These are phyloP conservation scores for Saccharomyces mikatae DNA, from an alignment of 805 yeast species.

Conservation along the genomic window DNA sequence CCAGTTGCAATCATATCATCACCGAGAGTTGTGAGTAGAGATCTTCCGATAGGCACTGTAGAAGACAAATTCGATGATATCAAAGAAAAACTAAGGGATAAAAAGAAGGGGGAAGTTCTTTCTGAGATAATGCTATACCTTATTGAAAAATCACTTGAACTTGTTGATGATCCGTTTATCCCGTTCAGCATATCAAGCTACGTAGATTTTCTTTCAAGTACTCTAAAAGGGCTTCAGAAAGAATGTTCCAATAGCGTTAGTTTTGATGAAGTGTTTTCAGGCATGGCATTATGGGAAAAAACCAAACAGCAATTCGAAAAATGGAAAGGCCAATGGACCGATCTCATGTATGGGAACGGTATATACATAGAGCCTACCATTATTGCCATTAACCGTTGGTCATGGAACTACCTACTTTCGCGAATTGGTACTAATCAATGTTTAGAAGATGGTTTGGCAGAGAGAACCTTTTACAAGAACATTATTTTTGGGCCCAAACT, in stretches of 20 bases:
- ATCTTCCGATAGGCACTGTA: constrained; percentile 59
- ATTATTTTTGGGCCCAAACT: constrained; percentile 61
- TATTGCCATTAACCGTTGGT: constrained; percentile 64
- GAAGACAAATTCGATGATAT: constrained; percentile 57
- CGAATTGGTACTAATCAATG: constrained; percentile 48
- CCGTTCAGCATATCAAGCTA: constrained; percentile 54
- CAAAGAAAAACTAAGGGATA: constrained; percentile 31
- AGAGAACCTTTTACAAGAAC: constrained; percentile 61
- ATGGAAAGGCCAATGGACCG: constrained; percentile 60
- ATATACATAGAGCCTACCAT: constrained; percentile 60
- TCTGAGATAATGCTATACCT: constrained; percentile 47
- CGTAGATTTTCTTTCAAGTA: constrained; percentile 37
- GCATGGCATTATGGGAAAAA: constrained; percentile 34
- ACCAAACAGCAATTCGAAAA: constrained; percentile 42
- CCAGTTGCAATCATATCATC: constrained; percentile 26
- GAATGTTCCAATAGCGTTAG: constrained; percentile 21
- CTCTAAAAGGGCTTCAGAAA: constrained; percentile 37
- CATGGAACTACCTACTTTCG: constrained; percentile 66
- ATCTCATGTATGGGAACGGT: constrained; percentile 32
- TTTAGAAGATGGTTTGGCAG: constrained; percentile 35
- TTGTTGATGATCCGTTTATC: constrained; percentile 69
- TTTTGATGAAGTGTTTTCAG: constrained; percentile 23
- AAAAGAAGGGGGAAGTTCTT: constrained; percentile 47
- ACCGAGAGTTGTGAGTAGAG: constrained; percentile 9
- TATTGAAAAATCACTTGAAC: constrained; percentile 43